Percentiles rank a stretch among this genome's conserved stretches.
Evolutionary conservation across 805 yeast genomes (phyloP).

Genomic region (Wickerhamiella sergipiensis): DNA sequence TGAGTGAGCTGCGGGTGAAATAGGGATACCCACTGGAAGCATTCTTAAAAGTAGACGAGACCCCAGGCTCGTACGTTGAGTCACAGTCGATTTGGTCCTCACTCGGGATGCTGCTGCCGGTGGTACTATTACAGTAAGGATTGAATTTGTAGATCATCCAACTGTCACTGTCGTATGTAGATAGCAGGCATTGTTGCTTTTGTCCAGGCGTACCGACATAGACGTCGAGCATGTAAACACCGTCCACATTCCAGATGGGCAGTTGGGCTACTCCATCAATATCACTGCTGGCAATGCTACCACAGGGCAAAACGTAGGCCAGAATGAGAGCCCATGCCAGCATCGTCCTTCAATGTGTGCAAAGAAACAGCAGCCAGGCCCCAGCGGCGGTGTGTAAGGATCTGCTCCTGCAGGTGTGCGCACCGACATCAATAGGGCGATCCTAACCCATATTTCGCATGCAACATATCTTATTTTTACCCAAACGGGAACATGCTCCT

Average conservation of each 20-base stretch:
- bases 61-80: neutral
- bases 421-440: neutral
- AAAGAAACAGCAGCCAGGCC: neutral
- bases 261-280: neutral
- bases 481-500: neutral
- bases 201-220: neutral
- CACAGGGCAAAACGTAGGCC: neutral
- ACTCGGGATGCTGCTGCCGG: neutral
- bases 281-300: neutral
- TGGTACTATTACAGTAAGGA: neutral
- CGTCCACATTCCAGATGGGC: neutral
- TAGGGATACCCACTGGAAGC: neutral
- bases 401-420: neutral
- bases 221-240: neutral
- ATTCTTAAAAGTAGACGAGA: neutral
- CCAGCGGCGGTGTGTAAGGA: neutral
- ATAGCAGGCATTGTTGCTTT: neutral
- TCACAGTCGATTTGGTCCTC: neutral
- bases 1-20: neutral
- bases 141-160: neutral
- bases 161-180: neutral
- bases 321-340: neutral
- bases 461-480: neutral
- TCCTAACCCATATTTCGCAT: neutral
- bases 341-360: neutral